Conservation (phyloP, 73 alveolate genomes). For the Uronychia setigera region DNA sequence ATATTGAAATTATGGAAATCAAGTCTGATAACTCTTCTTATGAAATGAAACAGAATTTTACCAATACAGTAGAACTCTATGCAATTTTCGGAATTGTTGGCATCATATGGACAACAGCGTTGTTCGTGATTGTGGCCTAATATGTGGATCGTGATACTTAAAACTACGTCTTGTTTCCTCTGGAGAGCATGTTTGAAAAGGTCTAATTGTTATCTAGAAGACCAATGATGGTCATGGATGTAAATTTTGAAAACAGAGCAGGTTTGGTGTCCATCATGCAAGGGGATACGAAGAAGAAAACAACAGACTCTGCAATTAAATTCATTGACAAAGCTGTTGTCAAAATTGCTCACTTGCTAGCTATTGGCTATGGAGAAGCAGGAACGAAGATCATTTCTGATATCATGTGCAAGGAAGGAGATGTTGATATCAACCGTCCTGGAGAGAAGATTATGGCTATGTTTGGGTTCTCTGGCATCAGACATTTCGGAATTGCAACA, state of each 20-base stretch:
- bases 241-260: not conserved
- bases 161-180: not conserved
- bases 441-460: constrained; percentile 81
- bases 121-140: not conserved
- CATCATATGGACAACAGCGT: not conserved
- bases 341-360: constrained; percentile 84
- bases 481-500: constrained; percentile 83
- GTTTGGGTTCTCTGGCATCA: constrained; percentile 76
- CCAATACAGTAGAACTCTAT: not conserved
- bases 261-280: not conserved
- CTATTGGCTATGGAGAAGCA: constrained; percentile 86
- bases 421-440: constrained; percentile 64
- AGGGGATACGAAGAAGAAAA: not conserved
- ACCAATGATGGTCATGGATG: not conserved
- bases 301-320: not conserved
- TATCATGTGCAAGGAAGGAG: constrained; percentile 68
- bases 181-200: not conserved
- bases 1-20: not conserved
- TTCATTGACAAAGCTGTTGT: constrained; percentile 72
- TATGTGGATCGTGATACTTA: not conserved
- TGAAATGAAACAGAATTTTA: not conserved
- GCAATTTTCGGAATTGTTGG: not conserved
- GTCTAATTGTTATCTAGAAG: not conserved
- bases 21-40: not conserved
- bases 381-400: constrained; percentile 80